Conservation (phyloP, 305 asterid species). For the Petunia hybrid region DNA sequence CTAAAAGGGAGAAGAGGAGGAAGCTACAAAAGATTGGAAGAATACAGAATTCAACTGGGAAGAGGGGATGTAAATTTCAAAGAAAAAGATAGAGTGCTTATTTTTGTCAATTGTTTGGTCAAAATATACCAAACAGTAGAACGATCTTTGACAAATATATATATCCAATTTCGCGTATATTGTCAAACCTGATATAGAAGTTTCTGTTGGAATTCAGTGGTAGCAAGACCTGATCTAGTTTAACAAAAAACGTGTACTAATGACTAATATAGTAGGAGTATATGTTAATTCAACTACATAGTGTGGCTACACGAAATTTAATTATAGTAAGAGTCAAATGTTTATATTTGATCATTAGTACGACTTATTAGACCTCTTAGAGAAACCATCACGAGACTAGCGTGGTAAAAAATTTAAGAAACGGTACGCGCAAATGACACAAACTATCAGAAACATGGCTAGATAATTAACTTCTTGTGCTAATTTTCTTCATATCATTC, state of each 20-base stretch:
- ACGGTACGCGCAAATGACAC: not conserved
- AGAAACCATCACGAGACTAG: not conserved
- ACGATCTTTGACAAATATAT: constrained; percentile 30
- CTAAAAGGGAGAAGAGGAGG: not conserved
- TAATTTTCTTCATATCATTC: too few relatives aligned
- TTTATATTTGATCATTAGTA: not conserved
- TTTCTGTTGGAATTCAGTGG: constrained; percentile 48
- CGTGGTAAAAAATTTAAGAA: not conserved
- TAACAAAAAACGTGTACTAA: not conserved
- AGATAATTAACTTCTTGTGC: not conserved
- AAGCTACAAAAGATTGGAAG: not conserved
- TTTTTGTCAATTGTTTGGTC: not conserved
- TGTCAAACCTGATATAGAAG: constrained; percentile 44
- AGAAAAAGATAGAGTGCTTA: constrained; percentile 6
- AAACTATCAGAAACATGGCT: not conserved
- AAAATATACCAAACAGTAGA: constrained; percentile 15
- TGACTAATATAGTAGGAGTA: not conserved
- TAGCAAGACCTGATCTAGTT: constrained; percentile 36
- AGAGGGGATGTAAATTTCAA: constrained; percentile 9
- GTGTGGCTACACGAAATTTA: not conserved
- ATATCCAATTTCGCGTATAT: not conserved
- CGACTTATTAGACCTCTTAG: not conserved
- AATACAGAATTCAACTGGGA: not conserved
- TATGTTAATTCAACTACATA: not conserved
- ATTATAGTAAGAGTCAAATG: not conserved